Evolutionary conservation across 805 yeast genomes (phyloP), one percentile per base, ranked within the genome.

Genomic region (Teunomyces aglyptinius): DNA sequence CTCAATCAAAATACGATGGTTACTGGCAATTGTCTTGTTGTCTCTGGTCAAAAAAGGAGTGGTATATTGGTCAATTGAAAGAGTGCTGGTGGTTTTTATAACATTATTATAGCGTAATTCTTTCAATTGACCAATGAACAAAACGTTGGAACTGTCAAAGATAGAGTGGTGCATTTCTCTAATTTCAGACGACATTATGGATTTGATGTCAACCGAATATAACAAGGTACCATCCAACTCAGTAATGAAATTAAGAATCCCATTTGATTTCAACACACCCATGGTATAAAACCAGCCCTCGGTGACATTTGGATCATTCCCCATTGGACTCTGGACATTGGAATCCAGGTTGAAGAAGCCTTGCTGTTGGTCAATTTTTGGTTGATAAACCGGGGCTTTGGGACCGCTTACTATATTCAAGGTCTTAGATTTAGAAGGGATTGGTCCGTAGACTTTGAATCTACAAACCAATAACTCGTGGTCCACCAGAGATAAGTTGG

Each of bases 231-330:
- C 89, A 64, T 85, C 90, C 44, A 72, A 71, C 58, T 84, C 89
- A 29, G 79, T 67, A 13, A 84, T 65, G 41, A 86, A 62, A 51
- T 85, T 81, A 27, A 86, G 64, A 4, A 68, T 58, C 3, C 94
- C 94, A 55, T 82, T 74, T 1, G 85, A 77, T 57, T 79, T 80
- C 35, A 86, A 58, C 13, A 81, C 84, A 0, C 87, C 90, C 84
- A 82, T 83, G 1, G 86, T 80, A 44, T 73, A 75, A 57, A 85
- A 85, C 92, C 92, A 86, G 4, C 82, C 82, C 56, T 81, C 87
- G 18, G 66, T 58, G 19, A 60, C 38, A 38, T 49, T 43, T 6
- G 39, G 13, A 36, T 51, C 45, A 26, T 48, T 32, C 29, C 38
- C 46, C 33, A 43, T 45, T 7, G 35, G 40, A 18, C 18, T 42